Conservation (phyloP, 129 eudicot genomes). For the Silybum marianum region DNA sequence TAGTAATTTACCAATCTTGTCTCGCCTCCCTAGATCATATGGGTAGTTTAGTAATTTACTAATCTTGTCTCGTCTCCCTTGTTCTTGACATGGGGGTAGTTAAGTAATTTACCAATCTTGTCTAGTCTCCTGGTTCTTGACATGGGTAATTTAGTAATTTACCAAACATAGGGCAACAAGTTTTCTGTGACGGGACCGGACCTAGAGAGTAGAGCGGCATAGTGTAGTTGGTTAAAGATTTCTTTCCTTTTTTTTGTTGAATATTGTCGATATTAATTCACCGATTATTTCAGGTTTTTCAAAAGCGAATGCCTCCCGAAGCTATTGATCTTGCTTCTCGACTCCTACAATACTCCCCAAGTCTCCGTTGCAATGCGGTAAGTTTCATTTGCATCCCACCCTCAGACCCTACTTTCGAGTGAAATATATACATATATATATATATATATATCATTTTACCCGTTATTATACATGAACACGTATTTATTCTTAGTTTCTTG, state of each 20-base stretch:
- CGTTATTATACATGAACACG: no score
- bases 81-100: background rate
- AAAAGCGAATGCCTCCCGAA: conserved; percentile 96
- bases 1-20: no score
- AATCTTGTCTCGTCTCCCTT: no score
- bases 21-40: no score
- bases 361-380: conserved; percentile 96
- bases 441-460: background rate
- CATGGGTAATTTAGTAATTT: no score
- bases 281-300: conserved; percentile 65
- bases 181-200: no score
- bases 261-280: background rate
- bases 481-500: background rate
- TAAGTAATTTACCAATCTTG: background rate
- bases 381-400: conserved; percentile 34
- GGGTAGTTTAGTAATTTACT: no score
- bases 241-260: background rate
- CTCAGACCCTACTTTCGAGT: background rate
- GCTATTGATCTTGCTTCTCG: conserved; percentile 96
- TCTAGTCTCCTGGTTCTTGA: no score
- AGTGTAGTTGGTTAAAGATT: background rate
- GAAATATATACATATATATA: background rate
- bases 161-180: no score
- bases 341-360: conserved; percentile 90
- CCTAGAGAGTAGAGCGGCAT: no score